Conservation (phyloP, 257 asterid genomes). For the Plantago ovata region DNA sequence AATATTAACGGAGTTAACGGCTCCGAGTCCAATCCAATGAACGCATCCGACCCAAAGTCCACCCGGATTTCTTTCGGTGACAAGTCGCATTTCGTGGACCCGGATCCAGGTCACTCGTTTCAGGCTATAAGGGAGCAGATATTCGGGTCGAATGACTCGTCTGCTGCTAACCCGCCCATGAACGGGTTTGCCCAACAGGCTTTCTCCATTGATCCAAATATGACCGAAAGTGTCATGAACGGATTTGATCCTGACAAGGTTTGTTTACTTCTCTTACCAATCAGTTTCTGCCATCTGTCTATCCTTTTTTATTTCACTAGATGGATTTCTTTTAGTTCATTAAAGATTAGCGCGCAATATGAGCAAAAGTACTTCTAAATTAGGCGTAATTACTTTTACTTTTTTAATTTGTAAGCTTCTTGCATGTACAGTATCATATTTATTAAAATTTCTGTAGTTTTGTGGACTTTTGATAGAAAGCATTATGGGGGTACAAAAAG, state of each 20-base stretch:
- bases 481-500: too few species aligned
- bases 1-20: conserved; percentile 80
- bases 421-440: too few species aligned
- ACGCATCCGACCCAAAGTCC: conserved; percentile 47
- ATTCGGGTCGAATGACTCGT: conserved; percentile 58
- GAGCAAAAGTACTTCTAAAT: too few species aligned
- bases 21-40: conserved; percentile 52
- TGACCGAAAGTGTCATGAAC: conserved; percentile 76
- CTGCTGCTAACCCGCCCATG: conserved; percentile 54
- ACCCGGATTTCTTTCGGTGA: conserved; percentile 41
- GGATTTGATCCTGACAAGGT: conserved; percentile 84
- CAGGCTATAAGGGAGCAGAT: conserved; percentile 84
- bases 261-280: too few species aligned
- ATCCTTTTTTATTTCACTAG: too few species aligned
- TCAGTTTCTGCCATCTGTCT: too few species aligned
- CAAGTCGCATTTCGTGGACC: conserved; percentile 69
- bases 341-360: too few species aligned
- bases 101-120: conserved; percentile 93
- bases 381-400: too few species aligned
- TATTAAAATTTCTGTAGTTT: too few species aligned
- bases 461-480: too few species aligned
- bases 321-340: too few species aligned
- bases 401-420: too few species aligned
- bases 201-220: conserved; percentile 50
- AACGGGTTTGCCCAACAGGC: conserved; percentile 92